Evolutionary conservation across 352 stramenopile genomes (phyloP).

Genomic region (Phytophthora fragariaefolia): DNA sequence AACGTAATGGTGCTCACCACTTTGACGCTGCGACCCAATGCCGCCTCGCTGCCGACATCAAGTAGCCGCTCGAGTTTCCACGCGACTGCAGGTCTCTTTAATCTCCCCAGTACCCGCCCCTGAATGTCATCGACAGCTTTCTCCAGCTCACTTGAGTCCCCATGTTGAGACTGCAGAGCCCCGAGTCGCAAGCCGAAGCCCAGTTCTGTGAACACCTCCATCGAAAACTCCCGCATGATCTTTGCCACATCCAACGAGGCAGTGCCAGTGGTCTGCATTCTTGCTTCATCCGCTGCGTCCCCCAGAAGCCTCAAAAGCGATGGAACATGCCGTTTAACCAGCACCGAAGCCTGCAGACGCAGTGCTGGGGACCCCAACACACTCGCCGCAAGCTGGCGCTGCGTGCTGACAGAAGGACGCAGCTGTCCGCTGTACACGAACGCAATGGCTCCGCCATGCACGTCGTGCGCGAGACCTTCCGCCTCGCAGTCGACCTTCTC

Average conservation of each 20-base stretch:
- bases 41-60: slow-evolving; percentile 37
- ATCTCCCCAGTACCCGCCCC: slow-evolving; percentile 16
- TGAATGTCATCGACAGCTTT: slow-evolving; percentile 35
- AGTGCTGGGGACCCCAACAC: slow-evolving; percentile 70
- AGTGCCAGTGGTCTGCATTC: too few relatives aligned
- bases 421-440: slow-evolving; percentile 12
- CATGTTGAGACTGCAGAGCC: slow-evolving; percentile 7
- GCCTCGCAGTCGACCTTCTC: slow-evolving; percentile 33
- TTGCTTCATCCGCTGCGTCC: neutral
- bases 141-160: slow-evolving; percentile 20
- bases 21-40: slow-evolving; percentile 30
- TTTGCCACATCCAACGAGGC: slow-evolving; percentile 38
- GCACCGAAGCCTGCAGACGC: slow-evolving; percentile 37
- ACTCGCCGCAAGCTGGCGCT: slow-evolving; percentile 56
- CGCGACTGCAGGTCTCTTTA: slow-evolving; percentile 18
- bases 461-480: slow-evolving; percentile 14
- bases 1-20: slow-evolving; percentile 28
- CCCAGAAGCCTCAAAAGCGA: slow-evolving; percentile 36
- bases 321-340: slow-evolving; percentile 39
- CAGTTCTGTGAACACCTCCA: slow-evolving; percentile 43
- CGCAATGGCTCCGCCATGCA: slow-evolving; percentile 33
- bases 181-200: slow-evolving; percentile 39
- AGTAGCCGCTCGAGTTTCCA: slow-evolving; percentile 48
- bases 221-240: slow-evolving; percentile 31
- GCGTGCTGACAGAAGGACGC: slow-evolving; percentile 21